Percentiles rank a stretch among this genome's conserved stretches.
These are phyloP conservation scores for Daldinia sp. DNA, from an alignment of 2,329 filamentous ascomycete species.

Conservation along the genomic window DNA sequence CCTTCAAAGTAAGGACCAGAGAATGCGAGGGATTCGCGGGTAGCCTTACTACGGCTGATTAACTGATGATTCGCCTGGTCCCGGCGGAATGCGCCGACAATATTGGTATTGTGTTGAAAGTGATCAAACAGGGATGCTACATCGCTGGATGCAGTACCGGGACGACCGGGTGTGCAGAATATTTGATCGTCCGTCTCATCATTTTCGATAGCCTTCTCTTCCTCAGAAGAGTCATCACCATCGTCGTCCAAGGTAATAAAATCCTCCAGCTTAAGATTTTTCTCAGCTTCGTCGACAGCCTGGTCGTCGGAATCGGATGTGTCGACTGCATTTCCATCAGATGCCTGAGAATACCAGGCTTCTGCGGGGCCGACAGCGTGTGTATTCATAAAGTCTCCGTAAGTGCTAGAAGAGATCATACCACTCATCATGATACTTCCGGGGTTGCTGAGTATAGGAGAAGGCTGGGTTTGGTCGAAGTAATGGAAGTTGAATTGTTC, in stretches of 20 bases:
- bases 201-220: constrained; percentile 59
- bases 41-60: constrained; percentile 67
- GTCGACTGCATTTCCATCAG: constrained; percentile 60
- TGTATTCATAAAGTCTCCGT: constrained; percentile 65
- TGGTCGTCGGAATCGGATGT: constrained; percentile 60
- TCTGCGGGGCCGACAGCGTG: constrained; percentile 77
- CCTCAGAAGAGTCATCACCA: constrained; percentile 66
- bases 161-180: constrained; percentile 61
- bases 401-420: constrained; percentile 66
- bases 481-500: constrained; percentile 63
- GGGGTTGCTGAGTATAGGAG: constrained; percentile 70
- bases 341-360: constrained; percentile 76
- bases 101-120: constrained; percentile 70
- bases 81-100: constrained; percentile 80
- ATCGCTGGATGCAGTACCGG: constrained; percentile 59
- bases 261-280: constrained; percentile 72
- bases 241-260: constrained; percentile 72
- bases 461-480: constrained; percentile 51
- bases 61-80: constrained; percentile 70
- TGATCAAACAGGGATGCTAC: constrained; percentile 67
- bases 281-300: constrained; percentile 70
- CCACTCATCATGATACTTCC: constrained; percentile 82
- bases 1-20: constrained; percentile 67
- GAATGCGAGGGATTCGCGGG: constrained; percentile 69
- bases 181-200: constrained; percentile 57